These are phyloP conservation scores for Pseudogymnoascus verrucosus DNA, from an alignment of 2,329 filamentous ascomycete genomes.

Conservation along the genomic window DNA sequence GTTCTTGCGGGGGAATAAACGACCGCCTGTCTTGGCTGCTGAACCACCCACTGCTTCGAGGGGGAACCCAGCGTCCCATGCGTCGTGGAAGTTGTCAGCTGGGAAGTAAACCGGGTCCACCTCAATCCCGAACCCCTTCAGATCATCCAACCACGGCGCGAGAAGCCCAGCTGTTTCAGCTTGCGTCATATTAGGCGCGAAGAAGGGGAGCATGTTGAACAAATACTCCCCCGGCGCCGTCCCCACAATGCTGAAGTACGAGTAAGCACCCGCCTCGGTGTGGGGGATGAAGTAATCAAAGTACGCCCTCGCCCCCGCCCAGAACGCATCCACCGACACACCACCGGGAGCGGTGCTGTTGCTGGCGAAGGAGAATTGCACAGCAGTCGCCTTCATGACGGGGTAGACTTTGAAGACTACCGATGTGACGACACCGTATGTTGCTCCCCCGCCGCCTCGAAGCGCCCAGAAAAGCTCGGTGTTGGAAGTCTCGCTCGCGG, in stretches of 20 bases:
- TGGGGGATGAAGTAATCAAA: constrained; percentile 36
- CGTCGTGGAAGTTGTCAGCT: constrained; percentile 16
- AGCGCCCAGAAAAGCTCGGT: constrained; percentile 55
- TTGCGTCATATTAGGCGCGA: constrained; percentile 26
- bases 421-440: constrained; percentile 53
- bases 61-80: constrained; percentile 36
- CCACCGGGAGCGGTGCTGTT: constrained; percentile 33
- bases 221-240: constrained; percentile 22
- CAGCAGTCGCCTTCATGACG: constrained; percentile 27
- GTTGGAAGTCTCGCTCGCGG: constrained; percentile 42
- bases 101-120: constrained; percentile 28
- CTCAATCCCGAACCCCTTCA: constrained; percentile 18
- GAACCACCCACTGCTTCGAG: constrained; percentile 27
- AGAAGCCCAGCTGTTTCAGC: constrained; percentile 24
- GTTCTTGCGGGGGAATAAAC: constrained; percentile 34
- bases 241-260: constrained; percentile 28
- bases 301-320: constrained; percentile 44
- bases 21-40: constrained; percentile 29
- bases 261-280: constrained; percentile 26
- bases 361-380: constrained; percentile 39
- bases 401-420: constrained; percentile 46
- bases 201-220: constrained; percentile 27
- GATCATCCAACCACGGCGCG: constrained; percentile 33
- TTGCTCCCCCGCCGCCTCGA: constrained; percentile 47
- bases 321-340: constrained; percentile 34